These are phyloP conservation scores for Petasospora rhodanensis DNA, from an alignment of 1,139 yeast species.

Conservation along the genomic window DNA sequence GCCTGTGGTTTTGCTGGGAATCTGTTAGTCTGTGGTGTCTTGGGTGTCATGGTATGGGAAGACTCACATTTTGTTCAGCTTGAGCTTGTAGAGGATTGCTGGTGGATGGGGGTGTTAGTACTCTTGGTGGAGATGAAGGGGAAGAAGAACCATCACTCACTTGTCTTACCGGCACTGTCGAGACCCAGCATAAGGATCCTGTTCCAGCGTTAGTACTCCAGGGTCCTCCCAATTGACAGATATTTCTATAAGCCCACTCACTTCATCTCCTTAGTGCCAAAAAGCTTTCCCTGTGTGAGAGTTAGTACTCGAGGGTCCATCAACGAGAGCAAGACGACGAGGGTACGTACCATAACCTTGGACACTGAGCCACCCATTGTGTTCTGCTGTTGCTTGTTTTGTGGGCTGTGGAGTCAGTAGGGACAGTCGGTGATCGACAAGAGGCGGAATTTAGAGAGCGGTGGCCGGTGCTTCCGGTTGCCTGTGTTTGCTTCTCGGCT, in stretches of 20 bases:
- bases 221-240: background rate
- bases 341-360: slow-evolving; percentile 34
- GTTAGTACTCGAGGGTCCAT: slow-evolving; percentile 2
- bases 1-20: slow-evolving; percentile 59
- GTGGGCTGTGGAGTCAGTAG: too few relatives aligned
- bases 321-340: slow-evolving; percentile 1
- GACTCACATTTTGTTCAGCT: slow-evolving; percentile 55
- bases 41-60: background rate
- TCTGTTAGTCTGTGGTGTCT: background rate
- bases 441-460: too few relatives aligned
- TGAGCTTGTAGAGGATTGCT: slow-evolving; percentile 62
- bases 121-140: background rate
- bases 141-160: slow-evolving; percentile 2
- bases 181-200: slow-evolving; percentile 86
- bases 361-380: slow-evolving; percentile 47
- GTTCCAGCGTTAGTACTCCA: slow-evolving; percentile 1
- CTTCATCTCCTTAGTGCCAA: slow-evolving; percentile 44
- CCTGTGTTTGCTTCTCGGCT: too few relatives aligned
- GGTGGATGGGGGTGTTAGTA: slow-evolving; percentile 17
- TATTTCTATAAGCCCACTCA: slow-evolving; percentile 3
- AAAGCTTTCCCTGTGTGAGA: slow-evolving; percentile 36
- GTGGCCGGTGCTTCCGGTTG: too few relatives aligned
- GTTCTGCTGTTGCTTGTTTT: too few relatives aligned
- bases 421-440: too few relatives aligned
- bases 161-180: slow-evolving; percentile 91